Percentiles rank a stretch among this genome's conserved stretches.
Conservation (phyloP, 352 stramenopile species). For the Globisporangium spiculum region DNA sequence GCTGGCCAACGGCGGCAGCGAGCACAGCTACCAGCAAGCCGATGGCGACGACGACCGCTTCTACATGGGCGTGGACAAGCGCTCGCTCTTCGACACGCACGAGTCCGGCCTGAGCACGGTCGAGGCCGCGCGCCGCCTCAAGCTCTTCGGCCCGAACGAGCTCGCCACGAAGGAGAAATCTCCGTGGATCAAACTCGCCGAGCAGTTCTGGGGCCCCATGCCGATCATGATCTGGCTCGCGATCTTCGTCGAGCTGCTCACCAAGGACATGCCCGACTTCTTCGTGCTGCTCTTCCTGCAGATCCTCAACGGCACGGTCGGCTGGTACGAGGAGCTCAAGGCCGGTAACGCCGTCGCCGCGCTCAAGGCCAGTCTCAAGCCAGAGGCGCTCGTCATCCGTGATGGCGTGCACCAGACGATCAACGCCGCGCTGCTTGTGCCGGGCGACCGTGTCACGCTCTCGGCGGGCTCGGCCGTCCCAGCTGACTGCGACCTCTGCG, state of each 20-base stretch:
- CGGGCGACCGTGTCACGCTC: slow-evolving; percentile 93
- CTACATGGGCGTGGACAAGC: slow-evolving; percentile 83
- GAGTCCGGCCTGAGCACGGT: slow-evolving; percentile 76
- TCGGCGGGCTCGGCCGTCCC: slow-evolving; percentile 88
- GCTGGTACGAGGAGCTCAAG: slow-evolving; percentile 83
- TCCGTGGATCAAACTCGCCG: slow-evolving; percentile 50
- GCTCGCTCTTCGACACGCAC: slow-evolving; percentile 60
- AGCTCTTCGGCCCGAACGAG: slow-evolving; percentile 89
- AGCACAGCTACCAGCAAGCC: slow-evolving; percentile 22
- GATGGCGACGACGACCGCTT: slow-evolving; percentile 50
- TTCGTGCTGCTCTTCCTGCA: slow-evolving; percentile 72
- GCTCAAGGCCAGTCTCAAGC: slow-evolving; percentile 86
- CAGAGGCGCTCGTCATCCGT: slow-evolving; percentile 83
- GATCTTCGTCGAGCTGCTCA: slow-evolving; percentile 78
- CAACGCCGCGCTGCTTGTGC: slow-evolving; percentile 89
- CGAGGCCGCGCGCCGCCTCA: slow-evolving; percentile 71
- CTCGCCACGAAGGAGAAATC: slow-evolving; percentile 52
- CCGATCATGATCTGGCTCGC: slow-evolving; percentile 92
- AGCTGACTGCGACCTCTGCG: slow-evolving; percentile 88
- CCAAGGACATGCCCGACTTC: slow-evolving; percentile 51
- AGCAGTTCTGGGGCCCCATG: slow-evolving; percentile 83
- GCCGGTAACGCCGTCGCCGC: slow-evolving; percentile 78
- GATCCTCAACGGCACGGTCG: slow-evolving; percentile 61
- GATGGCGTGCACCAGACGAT: slow-evolving; percentile 88
- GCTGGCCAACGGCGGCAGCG: slow-evolving; percentile 36